Base-by-base conservation (phyloP, 108 stramenopile species). In the Cyclostephanos tholiformis region DNA sequence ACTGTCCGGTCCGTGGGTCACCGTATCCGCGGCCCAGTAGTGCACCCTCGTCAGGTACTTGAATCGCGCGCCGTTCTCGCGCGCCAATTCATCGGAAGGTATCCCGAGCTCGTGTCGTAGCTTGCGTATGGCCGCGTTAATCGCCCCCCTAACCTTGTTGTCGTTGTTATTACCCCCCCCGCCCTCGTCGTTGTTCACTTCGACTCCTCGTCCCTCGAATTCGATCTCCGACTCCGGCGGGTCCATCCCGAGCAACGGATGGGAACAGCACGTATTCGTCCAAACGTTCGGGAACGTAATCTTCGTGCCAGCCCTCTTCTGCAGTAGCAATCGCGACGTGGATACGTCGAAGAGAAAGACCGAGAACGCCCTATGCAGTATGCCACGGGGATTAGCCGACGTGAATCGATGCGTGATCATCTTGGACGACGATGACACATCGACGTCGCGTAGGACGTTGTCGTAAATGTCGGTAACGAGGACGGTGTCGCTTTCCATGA, bases 211-310 rank as follows among this genome's bases (percentile, higher is more conserved):
- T 46, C 2, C 16, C 2, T 16, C 44, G 14, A 46, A 16, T 46
- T 46, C 88, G 6, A 39, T 62, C 61, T 96, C 95, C 6, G 94
- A 91, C 69, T 96, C 95, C 52, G 68, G 59, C 0, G 87, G 85
- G 25, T 88, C 82, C 93, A 96, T 93, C 30, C 95, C 95, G 69
- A 92, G 88, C 57, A 99, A 78, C 0, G 98, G 99, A 82, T 99
- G 99, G 9, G 88, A 90, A 73, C 99, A 99, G 71, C 99, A 99
- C 20, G 99, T 99, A 80, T 99, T 99, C 51, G 99, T 99, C 99
- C 99, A 99, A 4, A 97, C 94, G 80, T 92, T 93, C 14, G 99
- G 98, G 80, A 99, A 99, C 8, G 99, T 99, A 71, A 99, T 98
- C 80, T 99, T 99, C 57, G 80, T 83, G 3, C 80, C 69, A 0